Base-by-base conservation (phyloP, 2,329 filamentous ascomycete species). In the Botryotinia globosa region DNA sequence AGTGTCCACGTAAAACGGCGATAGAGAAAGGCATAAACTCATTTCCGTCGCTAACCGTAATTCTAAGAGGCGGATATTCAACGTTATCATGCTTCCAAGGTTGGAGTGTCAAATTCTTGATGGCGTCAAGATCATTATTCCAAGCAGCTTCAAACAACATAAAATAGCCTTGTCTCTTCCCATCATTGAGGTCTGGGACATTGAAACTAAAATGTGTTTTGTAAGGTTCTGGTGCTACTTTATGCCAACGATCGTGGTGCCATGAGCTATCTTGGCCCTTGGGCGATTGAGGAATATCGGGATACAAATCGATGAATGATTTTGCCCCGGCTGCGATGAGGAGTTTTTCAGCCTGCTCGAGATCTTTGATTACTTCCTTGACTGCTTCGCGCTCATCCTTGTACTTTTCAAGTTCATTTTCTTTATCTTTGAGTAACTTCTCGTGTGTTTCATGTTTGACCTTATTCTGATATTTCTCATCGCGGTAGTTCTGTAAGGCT, bases 61-160 rank as follows among this genome's bases (percentile, higher is more conserved):
- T 86, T 75, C 89, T 85, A 59, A 96, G 83, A 0, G 92, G 91
- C 0, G 85, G 82, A 69, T 90, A 84, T 7, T 86, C 81, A 8
- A 85, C 82, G 9, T 86, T 83, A 75, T 79, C 74, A 54, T 80
- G 81, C 59, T 74, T 85, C 87, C 90, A 92, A 2, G 86, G 82
- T 18, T 84, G 82, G 32, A 92, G 82, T 1, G 90, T 92, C 54
- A 92, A 83, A 22, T 82, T 80, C 78, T 92, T 92, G 80, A 95
- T 88, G 4, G 83, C 88, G 1, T 88, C 84, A 1, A 91, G 75
- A 76, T 96, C 88, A n/a, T 90, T 91, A 7, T 77, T 77, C 92
- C 92, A 96, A 7, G 89, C 89, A 51, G 92, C 92, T 78, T 95
- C 89, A 79, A 92, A 92, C 83, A 95, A 81, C 74, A 87, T 82